Conservation (phyloP, 1,284 basidiomycete genomes). For the Vanrija sp. region DNA sequence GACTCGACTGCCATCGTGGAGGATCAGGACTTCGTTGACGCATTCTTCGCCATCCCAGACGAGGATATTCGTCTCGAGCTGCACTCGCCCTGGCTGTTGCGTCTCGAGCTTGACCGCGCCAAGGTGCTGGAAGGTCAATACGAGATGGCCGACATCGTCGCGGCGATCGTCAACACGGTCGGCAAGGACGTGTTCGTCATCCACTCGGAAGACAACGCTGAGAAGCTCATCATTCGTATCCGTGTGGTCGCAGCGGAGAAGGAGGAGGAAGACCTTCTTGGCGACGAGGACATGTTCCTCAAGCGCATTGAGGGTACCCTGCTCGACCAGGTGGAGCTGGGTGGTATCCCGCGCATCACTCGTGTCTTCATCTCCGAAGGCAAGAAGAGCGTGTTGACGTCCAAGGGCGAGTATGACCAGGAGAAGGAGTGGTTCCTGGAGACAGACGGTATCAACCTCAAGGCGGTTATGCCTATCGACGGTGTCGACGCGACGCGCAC, state of each 20-base stretch:
- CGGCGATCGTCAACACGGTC: conserved; percentile 89
- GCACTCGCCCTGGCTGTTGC: conserved; percentile 94
- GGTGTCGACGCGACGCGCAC: conserved; percentile 90
- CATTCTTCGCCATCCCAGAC: conserved; percentile 99
- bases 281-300: conserved; percentile 95
- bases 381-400: conserved; percentile 64
- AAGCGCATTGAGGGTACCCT: conserved; percentile 94
- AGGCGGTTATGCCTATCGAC: conserved; percentile 88
- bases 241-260: conserved; percentile 85
- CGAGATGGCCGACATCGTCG: conserved; percentile 92
- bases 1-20: conserved; percentile 92
- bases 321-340: conserved; percentile 91
- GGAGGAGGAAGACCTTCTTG: conserved; percentile 76
- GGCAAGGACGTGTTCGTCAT: conserved; percentile 97
- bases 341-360: conserved; percentile 86
- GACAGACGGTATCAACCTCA: conserved; percentile 93
- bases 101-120: conserved; percentile 92
- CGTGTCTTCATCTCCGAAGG: conserved; percentile 93
- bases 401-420: conserved; percentile 55
- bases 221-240: conserved; percentile 95
- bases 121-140: conserved; percentile 98
- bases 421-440: conserved; percentile 92
- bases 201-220: conserved; percentile 98
- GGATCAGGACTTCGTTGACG: conserved; percentile 92
- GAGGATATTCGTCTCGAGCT: conserved; percentile 90